Base-by-base conservation (phyloP, 108 stramenopile genomes). In the Cylindrotheca fusiformis region DNA sequence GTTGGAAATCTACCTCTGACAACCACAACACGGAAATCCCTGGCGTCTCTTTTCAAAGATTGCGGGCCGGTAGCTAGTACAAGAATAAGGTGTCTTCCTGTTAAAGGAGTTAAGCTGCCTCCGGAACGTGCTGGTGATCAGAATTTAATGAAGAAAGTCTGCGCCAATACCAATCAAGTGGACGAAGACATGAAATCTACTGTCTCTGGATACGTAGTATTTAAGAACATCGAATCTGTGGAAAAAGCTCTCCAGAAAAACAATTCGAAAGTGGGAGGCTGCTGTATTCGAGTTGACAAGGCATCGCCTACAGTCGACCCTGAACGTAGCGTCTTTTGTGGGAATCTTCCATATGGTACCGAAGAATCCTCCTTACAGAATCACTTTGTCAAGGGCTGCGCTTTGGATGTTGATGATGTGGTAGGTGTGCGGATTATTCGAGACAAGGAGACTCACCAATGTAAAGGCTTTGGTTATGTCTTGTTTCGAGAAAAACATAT, bases 401-500 rank as follows among this genome's bases (percentile, higher is more conserved):
- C 60, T 2, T 58, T 71, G 23, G 71, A 81, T 20, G 68, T 54
- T 21, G 67, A 52, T 12, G 78, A 80, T 41, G 71, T 89, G 24
- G 69, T 75, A 25, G 82, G 76, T 19, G 86, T 89, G 3, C 82
- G 91, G 1, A 87, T 93, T 44, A 65, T 93, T 44, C 82, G 91
- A 36, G 91, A 93, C 62, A 81, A 75, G 56, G 82, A 87, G 44
- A 89, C 87, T 0, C 74, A 71, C 44, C 75, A 80, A 56, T 93
- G 87, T 55, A 87, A 87, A 64, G 91, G 91, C 19, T 87, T 93
- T 68, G 91, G 86, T 5, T 93, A 93, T 33, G 83, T 93, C 14
- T 61, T 85, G 23, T 77, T 93, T 29, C 32, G 55, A 22, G 78
- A 85, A 48, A 83, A 81, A 27, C 74, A 66, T 23, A 47, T 77